phyloP scores from a whole-genome alignment of 495 filamentous ascomycete species.

The Bacidia gigantensis region DNA sequence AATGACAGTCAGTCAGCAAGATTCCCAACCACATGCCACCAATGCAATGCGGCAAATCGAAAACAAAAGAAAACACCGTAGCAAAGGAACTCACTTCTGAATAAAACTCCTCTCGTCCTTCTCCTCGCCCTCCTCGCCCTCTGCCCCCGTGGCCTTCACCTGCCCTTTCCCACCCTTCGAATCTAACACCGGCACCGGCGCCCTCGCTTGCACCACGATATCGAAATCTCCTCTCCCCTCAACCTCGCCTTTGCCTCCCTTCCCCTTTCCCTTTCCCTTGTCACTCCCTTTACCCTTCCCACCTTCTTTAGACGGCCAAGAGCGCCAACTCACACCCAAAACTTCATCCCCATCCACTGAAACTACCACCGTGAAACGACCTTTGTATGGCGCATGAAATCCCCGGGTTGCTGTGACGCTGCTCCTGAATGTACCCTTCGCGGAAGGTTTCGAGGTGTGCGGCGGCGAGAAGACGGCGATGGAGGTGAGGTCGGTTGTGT shows the following conservation, averaged over 20 bases:
- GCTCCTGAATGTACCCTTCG: background rate
- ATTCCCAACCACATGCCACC: background rate
- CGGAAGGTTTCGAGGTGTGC: background rate
- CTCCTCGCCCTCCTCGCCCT: constrained; percentile 7
- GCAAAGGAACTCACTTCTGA: constrained; percentile 14
- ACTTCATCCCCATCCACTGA: background rate
- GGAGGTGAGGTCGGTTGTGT: constrained; percentile 2
- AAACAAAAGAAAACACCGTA: background rate
- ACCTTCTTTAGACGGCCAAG: background rate
- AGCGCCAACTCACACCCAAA: background rate
- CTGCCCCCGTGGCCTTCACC: background rate
- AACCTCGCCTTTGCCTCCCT: background rate
- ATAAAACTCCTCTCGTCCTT: constrained; percentile 15
- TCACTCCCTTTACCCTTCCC: background rate
- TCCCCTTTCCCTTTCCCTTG: background rate
- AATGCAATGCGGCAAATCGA: background rate
- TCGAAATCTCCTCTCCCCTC: constrained; percentile 12
- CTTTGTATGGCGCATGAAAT: constrained; percentile 9
- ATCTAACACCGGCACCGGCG: constrained; percentile 9
- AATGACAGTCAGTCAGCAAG: background rate
- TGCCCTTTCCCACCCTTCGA: background rate
- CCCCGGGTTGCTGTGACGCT: constrained; percentile 3
- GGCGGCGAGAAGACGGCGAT: background rate
- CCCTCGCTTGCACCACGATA: background rate
- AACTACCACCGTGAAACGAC: constrained; percentile 6